These are phyloP conservation scores for Brassica cretica DNA, from an alignment of 345 rosid species.

Conservation along the genomic window DNA sequence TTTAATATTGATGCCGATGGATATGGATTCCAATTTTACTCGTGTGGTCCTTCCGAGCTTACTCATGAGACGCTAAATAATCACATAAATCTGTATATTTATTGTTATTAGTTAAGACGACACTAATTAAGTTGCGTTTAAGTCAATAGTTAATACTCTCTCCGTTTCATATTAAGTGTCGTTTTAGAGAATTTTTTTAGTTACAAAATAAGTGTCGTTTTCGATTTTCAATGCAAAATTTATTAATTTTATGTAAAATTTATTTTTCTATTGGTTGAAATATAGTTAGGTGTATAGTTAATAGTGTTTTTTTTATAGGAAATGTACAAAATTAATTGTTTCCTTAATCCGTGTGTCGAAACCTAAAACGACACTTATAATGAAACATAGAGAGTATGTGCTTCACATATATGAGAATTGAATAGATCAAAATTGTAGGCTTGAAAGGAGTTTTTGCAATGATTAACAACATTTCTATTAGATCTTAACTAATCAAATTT, in stretches of 20 bases:
- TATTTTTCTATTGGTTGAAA: no score
- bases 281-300: no score
- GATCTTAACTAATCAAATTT: not conserved
- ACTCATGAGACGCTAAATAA: not conserved
- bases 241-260: no score
- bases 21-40: slow-evolving; percentile 7
- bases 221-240: no score
- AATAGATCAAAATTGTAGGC: not conserved
- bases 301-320: no score
- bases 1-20: slow-evolving; percentile 4
- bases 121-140: not conserved
- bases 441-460: not conserved
- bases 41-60: slow-evolving; percentile 1
- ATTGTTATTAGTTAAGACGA: not conserved
- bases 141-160: not conserved
- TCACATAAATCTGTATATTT: not conserved
- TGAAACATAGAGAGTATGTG: not conserved
- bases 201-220: no score
- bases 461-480: not conserved
- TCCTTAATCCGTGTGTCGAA: no score
- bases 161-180: no score
- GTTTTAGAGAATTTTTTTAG: no score
- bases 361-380: no score
- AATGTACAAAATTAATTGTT: no score
- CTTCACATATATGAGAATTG: not conserved